phyloP scores from a whole-genome alignment of 306 rosid genomes.

The Hylodesmum podocarpum region DNA sequence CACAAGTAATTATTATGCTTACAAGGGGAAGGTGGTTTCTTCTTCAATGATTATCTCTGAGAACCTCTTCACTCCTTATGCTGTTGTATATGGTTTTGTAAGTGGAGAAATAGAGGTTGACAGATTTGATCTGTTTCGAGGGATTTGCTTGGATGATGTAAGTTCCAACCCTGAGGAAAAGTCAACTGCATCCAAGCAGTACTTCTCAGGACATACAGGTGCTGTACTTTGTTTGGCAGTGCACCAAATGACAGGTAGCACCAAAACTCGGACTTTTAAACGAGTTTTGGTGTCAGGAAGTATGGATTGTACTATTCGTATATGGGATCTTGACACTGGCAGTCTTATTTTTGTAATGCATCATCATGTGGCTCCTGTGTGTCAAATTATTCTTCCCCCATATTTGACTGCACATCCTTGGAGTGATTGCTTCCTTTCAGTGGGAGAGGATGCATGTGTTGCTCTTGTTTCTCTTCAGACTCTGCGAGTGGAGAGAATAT shows the following conservation, averaged over 20 bases:
- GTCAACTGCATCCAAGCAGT: slow-evolving; percentile 51
- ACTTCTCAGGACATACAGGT: slow-evolving; percentile 74
- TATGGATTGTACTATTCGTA: slow-evolving; percentile 79
- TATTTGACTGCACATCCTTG: slow-evolving; percentile 68
- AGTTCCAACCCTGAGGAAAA: slow-evolving; percentile 47
- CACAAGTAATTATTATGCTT: slow-evolving; percentile 32
- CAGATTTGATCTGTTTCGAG: slow-evolving; percentile 67
- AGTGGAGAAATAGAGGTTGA: slow-evolving; percentile 80
- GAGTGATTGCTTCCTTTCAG: slow-evolving; percentile 89
- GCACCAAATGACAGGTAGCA: slow-evolving; percentile 62
- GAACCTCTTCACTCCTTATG: slow-evolving; percentile 58
- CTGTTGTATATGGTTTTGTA: slow-evolving; percentile 74
- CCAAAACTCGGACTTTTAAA: slow-evolving; percentile 45
- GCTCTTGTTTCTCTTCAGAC: slow-evolving; percentile 88
- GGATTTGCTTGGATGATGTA: slow-evolving; percentile 44
- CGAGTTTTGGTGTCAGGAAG: slow-evolving; percentile 90
- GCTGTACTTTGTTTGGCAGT: slow-evolving; percentile 94
- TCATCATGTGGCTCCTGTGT: slow-evolving; percentile 92
- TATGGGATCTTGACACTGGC: slow-evolving; percentile 87
- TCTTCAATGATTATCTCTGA: slow-evolving; percentile 80
- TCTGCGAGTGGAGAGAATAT: slow-evolving; percentile 85
- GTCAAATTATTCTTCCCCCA: slow-evolving; percentile 87
- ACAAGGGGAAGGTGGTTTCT: slow-evolving; percentile 51
- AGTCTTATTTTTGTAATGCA: slow-evolving; percentile 73
- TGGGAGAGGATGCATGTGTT: slow-evolving; percentile 95